Base-by-base conservation (phyloP, 176 grass and related monocot species). In the Oryza glaberrima region DNA sequence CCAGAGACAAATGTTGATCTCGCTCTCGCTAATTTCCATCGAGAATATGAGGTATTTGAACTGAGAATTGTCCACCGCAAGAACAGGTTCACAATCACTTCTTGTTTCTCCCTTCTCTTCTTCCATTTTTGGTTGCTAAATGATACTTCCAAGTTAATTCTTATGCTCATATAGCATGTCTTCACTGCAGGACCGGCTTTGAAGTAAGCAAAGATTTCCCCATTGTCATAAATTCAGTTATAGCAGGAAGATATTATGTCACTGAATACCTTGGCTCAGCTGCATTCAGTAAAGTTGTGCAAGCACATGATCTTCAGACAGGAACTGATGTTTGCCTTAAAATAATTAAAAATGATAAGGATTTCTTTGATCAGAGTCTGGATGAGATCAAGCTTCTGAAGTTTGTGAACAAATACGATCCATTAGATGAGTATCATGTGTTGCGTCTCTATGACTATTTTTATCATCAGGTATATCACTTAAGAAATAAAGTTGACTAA, bases 311-410 rank as follows among this genome's bases (percentile, higher is more conserved):
- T 89, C 88, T 99, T 86, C 78, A 80, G 60, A 94, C 86, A 15
- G 92, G 93, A 80, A 94, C 58, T 19, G 90, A 94, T 82, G 90
- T 99, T 66, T 99, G 97, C 64, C 91, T 99, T 72, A 99, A 99
- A 81, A 99, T 99, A 92, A 99, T 96, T 35, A 99, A 96, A 82
- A 99, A 96, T 76, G 88, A 96, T 73, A 99, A 99, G 88, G 96
- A 99, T 86, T 99, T 96, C 84, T 94, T 99, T 73, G 97, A 99
- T 60, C 97, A 96, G 72, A 96, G 97, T 86, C 85, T 99, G 79
- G 92, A 99, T 83, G 97, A 99, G 79, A 99, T 99, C 78, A 99
- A 99, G 63, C 91, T 99, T 32, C 91, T 99, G 61, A 99, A 99
- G 48, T 96, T 92, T 71, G 94, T 92, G 36, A 96, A 99, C 86